Percentiles rank a stretch among this genome's conserved stretches.
Evolutionary conservation across 768 basidiomycete species (phyloP).

Genomic region (Lactarius trivialis): DNA sequence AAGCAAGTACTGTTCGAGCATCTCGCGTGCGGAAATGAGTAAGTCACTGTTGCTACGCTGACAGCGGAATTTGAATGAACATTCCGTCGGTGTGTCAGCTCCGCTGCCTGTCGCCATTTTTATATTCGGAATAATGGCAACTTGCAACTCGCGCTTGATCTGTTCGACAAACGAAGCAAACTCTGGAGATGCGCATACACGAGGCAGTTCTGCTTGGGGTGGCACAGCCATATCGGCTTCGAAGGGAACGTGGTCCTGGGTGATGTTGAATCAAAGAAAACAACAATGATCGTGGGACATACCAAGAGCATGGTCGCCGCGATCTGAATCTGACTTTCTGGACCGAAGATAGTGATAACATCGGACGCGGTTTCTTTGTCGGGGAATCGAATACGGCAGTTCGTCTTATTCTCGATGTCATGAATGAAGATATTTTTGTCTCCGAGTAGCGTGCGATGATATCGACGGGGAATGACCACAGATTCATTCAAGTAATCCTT

Average conservation of each 20-base stretch:
- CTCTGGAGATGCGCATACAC: conserved; percentile 70
- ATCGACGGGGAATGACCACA: conserved; percentile 86
- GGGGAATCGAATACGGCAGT: conserved; percentile 86
- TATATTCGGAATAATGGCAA: conserved; percentile 79
- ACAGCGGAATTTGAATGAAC: conserved; percentile 92
- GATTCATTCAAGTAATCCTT: conserved; percentile 95
- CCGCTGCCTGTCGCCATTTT: conserved; percentile 48
- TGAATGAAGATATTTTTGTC: conserved; percentile 97
- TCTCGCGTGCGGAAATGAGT: conserved; percentile 81
- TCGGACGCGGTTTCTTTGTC: conserved; percentile 94
- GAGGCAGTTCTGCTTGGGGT: conserved; percentile 69
- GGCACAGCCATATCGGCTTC: conserved; percentile 93
- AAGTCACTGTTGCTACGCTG: conserved; percentile 94
- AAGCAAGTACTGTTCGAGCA: conserved; percentile 85
- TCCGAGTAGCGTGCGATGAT: conserved; percentile 90
- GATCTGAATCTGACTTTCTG: conserved; percentile 94
- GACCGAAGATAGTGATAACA: conserved; percentile 92
- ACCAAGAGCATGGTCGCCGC: conserved; percentile 94
- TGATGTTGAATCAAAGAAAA: conserved; percentile 6
- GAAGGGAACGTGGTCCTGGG: conserved; percentile 90
- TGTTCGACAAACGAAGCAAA: conserved; percentile 83
- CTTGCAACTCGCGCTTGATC: conserved; percentile 90
- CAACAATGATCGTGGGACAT: conserved; percentile 27
- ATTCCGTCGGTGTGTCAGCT: conserved; percentile 59
- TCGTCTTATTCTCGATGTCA: conserved; percentile 95